Evolutionary conservation across 257 asterid species (phyloP).

Genomic region (Ophiorrhiza pumila): DNA sequence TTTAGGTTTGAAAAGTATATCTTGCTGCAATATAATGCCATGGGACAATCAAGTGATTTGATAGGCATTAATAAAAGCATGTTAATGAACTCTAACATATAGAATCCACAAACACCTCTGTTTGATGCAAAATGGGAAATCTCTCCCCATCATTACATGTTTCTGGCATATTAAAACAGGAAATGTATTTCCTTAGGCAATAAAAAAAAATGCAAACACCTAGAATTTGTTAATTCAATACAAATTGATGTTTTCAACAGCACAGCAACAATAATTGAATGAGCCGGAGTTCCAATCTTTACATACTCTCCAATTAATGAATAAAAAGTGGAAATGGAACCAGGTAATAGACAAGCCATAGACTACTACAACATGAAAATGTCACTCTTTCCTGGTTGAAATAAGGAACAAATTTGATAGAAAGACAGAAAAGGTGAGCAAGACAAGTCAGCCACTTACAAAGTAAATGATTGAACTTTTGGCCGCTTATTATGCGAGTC

Average conservation of each 20-base stretch:
- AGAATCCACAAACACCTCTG: not conserved
- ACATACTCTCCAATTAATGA: not conserved
- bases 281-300: not conserved
- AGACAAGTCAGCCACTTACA: constrained; percentile 43
- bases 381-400: not conserved
- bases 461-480: constrained; percentile 67
- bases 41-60: not conserved
- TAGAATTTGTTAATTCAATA: not conserved
- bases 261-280: not conserved
- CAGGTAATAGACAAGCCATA: not conserved
- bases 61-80: not conserved
- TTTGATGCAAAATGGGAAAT: not conserved
- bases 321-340: not conserved
- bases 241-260: not conserved
- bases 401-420: not conserved
- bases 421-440: not conserved
- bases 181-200: too few species aligned
- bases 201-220: not conserved
- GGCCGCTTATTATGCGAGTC: constrained; percentile 72
- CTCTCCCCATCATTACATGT: not conserved
- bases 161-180: not conserved
- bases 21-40: not conserved
- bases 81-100: not conserved
- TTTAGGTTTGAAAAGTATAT: not conserved
- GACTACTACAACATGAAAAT: not conserved